Evolutionary conservation across 2,329 filamentous ascomycete genomes (phyloP), one percentile per base, ranked within the genome.

Genomic region (Aspergillus sp.): DNA sequence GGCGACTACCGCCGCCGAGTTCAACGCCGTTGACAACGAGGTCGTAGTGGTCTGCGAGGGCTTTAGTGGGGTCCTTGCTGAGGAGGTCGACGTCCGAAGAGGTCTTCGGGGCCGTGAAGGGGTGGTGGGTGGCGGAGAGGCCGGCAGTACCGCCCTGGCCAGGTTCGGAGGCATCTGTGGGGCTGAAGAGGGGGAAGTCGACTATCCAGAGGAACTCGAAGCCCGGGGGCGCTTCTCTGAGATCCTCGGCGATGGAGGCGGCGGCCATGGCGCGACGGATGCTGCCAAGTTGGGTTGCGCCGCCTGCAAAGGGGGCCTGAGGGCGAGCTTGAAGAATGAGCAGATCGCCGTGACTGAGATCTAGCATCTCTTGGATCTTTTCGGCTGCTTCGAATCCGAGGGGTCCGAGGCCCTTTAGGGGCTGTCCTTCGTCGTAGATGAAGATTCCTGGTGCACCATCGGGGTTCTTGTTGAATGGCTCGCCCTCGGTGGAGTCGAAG

Each of bases 1-100:
- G 91, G 13, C 92, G 86, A 74, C 91, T 96, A 36, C 95, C 96
- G 10, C 95, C 95, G 25, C 95, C 95, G 1, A 99, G 84, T 76
- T 99, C 95, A 5, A 96, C 87, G 3, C 95, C 95, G 73, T 99
- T 99, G 68, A 98, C 86, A 0, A 99, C 94, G 13, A 99, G 86
- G 69, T 99, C 95, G 77, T 97, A 99, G 73, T 96, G 93, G 69
- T 96, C 94, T 3, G 90, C 96, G 67, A 84, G 86, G 1, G 87
- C 92, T 50, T 83, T 77, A 0, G 92, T 81, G 0, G 95, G 94
- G 42, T 92, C 83, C 0, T 83, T 87, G 39, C 87, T 81, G 1
- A 98, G 85, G 0, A 91, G 77, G 41, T 92, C 88, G 15, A 96
- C 84, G 71, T 98, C 93, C 4, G 81, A 79, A 0, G 83, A 75